A percentile compares a stretch with the other conserved stretches of the same genome.
These are phyloP conservation scores for Hypoxylon sp. DNA, from an alignment of 2,329 filamentous ascomycete species.

Conservation along the genomic window DNA sequence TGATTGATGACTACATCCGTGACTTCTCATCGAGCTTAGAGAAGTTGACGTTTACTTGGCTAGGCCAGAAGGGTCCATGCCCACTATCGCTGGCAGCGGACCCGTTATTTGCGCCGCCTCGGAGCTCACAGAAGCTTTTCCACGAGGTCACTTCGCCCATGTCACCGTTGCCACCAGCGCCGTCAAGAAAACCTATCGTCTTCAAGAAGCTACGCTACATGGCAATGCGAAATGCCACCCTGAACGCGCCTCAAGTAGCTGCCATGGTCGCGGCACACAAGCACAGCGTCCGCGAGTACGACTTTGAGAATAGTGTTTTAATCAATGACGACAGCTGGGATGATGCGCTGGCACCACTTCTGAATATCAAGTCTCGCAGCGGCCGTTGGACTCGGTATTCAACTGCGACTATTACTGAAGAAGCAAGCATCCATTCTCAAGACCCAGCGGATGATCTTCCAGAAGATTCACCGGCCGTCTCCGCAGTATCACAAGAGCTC, in stretches of 20 bases:
- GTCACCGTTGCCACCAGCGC: slow-evolving; percentile 70
- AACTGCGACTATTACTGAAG: slow-evolving; percentile 54
- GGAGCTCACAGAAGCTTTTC: slow-evolving; percentile 70
- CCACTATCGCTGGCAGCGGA: slow-evolving; percentile 80
- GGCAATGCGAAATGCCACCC: slow-evolving; percentile 78
- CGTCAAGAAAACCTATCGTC: slow-evolving; percentile 68
- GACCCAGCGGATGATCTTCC: slow-evolving; percentile 58
- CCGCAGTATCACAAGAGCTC: slow-evolving; percentile 67
- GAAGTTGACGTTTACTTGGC: slow-evolving; percentile 83
- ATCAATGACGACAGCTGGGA: slow-evolving; percentile 81
- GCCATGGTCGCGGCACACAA: slow-evolving; percentile 78
- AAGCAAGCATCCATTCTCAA: slow-evolving; percentile 52
- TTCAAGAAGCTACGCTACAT: slow-evolving; percentile 79
- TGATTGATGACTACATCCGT: slow-evolving; percentile 85
- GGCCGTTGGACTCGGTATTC: slow-evolving; percentile 62
- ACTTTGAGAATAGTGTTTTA: slow-evolving; percentile 82
- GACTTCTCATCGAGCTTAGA: slow-evolving; percentile 76
- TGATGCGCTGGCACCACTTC: slow-evolving; percentile 82
- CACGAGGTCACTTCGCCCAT: slow-evolving; percentile 75
- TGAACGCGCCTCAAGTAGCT: slow-evolving; percentile 79
- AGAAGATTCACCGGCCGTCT: slow-evolving; percentile 67
- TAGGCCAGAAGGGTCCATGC: slow-evolving; percentile 79
- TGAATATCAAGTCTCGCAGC: slow-evolving; percentile 61
- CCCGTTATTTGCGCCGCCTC: slow-evolving; percentile 74
- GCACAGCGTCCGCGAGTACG: slow-evolving; percentile 79